Conservation (phyloP, 495 filamentous ascomycete genomes). For the Tuber calosporum region DNA sequence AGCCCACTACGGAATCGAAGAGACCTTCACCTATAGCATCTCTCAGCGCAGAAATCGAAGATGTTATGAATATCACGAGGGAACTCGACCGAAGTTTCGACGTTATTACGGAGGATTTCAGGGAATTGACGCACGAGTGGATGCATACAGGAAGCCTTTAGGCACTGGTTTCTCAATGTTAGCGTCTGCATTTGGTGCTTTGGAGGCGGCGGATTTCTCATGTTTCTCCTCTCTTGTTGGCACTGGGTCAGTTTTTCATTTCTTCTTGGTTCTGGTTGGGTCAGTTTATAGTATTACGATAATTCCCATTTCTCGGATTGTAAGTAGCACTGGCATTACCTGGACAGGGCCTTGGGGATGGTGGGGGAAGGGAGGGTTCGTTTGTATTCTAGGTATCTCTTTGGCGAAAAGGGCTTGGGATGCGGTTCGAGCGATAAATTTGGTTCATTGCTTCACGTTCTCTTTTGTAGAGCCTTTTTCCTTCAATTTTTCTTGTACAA, state of each 20-base stretch:
- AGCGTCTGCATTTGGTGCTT: not conserved
- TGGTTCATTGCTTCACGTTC: not conserved
- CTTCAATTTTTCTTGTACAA: not conserved
- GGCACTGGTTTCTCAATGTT: not conserved
- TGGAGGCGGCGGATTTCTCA: not conserved
- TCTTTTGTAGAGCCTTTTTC: not conserved
- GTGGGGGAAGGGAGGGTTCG: not conserved
- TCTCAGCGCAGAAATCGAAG: not conserved
- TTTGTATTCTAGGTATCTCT: constrained; percentile 4
- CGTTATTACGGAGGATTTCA: not conserved
- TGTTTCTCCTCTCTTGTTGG: not conserved
- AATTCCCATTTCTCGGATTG: constrained; percentile 1
- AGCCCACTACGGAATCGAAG: not conserved
- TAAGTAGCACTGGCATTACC: not conserved
- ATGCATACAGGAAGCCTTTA: not conserved
- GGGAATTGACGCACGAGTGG: not conserved
- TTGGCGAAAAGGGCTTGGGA: not conserved
- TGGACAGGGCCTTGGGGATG: not conserved
- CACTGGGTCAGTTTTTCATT: not conserved
- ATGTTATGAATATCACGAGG: not conserved
- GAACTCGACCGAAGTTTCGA: not conserved
- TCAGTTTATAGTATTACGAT: not conserved
- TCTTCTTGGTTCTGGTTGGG: not conserved
- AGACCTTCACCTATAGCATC: not conserved
- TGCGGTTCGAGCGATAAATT: not conserved